Evolutionary conservation across 495 filamentous ascomycete species (phyloP).

Genomic region (Mytilinidion resinicola): DNA sequence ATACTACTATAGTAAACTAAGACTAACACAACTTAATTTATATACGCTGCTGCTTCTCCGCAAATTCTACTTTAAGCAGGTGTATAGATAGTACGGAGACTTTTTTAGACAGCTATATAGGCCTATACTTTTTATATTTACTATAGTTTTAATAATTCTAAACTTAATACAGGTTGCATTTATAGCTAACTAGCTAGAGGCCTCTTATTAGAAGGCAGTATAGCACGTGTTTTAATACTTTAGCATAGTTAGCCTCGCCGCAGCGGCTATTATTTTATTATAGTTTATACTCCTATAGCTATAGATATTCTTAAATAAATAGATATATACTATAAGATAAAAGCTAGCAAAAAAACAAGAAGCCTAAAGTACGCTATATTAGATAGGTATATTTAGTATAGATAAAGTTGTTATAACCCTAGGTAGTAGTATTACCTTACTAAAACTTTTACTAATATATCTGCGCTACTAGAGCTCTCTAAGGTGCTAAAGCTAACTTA

Average conservation of each 20-base stretch:
- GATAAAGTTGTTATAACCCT: background rate
- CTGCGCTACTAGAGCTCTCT: no score
- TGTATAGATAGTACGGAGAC: slow-evolving; percentile 14
- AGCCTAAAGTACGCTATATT: background rate
- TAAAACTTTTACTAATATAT: background rate
- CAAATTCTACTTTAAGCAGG: slow-evolving; percentile 13
- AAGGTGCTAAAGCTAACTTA: no score
- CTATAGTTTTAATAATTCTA: slow-evolving; percentile 9
- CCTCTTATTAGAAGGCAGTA: background rate
- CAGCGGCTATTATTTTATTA: slow-evolving; percentile 1
- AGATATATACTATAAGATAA: slow-evolving; percentile 1
- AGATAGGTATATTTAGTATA: background rate
- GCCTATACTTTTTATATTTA: slow-evolving; percentile 17
- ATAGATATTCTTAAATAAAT: slow-evolving; percentile 6
- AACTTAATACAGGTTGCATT: slow-evolving; percentile 17
- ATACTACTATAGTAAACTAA: slow-evolving; percentile 28
- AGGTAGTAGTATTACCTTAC: background rate
- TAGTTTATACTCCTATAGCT: slow-evolving; percentile 5
- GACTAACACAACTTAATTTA: slow-evolving; percentile 23
- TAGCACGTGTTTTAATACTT: background rate
- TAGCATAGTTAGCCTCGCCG: background rate
- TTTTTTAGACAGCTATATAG: slow-evolving; percentile 16
- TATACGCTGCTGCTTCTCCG: slow-evolving; percentile 14
- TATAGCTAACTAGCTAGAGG: slow-evolving; percentile 5
- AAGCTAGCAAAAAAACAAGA: slow-evolving; percentile 2